Base-by-base conservation (phyloP, 2,329 filamentous ascomycete genomes). In the Ophiostoma triangulosporum region DNA sequence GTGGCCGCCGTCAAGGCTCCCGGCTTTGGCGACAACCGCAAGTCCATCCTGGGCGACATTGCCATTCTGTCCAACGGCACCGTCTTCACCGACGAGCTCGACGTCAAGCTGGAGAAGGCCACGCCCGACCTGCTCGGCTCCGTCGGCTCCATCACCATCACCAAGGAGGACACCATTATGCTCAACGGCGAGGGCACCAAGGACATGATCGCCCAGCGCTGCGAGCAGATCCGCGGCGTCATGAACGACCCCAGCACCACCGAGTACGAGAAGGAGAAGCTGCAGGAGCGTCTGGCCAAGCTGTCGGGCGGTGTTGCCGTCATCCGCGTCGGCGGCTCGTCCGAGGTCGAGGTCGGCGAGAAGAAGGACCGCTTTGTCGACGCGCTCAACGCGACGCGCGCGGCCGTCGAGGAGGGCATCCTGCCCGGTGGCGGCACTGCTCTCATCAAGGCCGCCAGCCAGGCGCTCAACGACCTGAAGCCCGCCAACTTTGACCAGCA, bases 331-430 rank as follows among this genome's bases (percentile, higher is more conserved):
- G 93, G 93, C 64, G 93, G 93, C 70, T 81, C 90, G 60, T 97
- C 91, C 59, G 93, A 98, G 75, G 91, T 98, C 60, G 93, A 98
- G 79, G 93, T 98, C 55, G 86, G 90, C 62, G 93, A 98, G 83
- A 98, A 98, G 88, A 98, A 98, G 83, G 93, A 98, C 72, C 88
- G 93, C 69, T 95, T 97, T 64, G 93, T 98, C 58, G 93, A 98
- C 73, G 93, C 93, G 57, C 78, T 98, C 58, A 98, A 98, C 73
- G 93, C 93, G 62, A 98, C 93, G 61, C 91, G 93, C 64, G 93
- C 93, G 63, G 93, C 93, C 65, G 93, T 98, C 61, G 93, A 98
- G 81, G 90, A 97, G 75, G 93, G 93, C 73, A 98, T 98, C 71
- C 85, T 98, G 61, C 93, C 93, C 62, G 93, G 93, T 76, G 93